A percentile compares a stretch with the other conserved stretches of the same genome.
Evolutionary conservation across 2,329 filamentous ascomycete species (phyloP).

Genomic region (Hypocreales sp.): DNA sequence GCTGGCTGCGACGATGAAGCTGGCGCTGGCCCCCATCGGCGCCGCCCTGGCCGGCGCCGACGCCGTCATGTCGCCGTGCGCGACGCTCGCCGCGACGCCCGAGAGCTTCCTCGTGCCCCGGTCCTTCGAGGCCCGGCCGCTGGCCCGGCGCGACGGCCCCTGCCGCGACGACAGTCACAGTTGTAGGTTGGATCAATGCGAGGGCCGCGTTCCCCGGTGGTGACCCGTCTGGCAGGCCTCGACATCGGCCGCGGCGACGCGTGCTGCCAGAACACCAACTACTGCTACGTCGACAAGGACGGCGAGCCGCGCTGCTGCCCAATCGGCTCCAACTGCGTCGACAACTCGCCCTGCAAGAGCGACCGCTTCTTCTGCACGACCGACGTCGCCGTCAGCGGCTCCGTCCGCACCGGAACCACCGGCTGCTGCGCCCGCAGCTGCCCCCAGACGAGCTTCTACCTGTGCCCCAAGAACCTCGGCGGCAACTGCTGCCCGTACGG

Average conservation of each 20-base stretch:
- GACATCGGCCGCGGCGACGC: constrained; percentile 20
- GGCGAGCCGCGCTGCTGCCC: constrained; percentile 23
- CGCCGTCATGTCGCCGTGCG: no score
- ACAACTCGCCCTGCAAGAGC: constrained; percentile 18
- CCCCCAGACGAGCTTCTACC: constrained; percentile 23
- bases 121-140: not conserved
- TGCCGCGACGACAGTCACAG: constrained; percentile 14
- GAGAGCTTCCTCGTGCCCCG: no score
- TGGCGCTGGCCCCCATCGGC: no score
- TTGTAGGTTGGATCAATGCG: no score
- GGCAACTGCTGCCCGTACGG: constrained; percentile 34
- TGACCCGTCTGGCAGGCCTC: constrained; percentile 20
- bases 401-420: constrained; percentile 10
- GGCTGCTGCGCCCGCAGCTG: constrained; percentile 26
- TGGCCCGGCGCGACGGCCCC: constrained; percentile 11
- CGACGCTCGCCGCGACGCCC: no score
- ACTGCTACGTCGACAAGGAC: constrained; percentile 26
- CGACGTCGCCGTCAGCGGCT: constrained; percentile 7
- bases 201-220: no score
- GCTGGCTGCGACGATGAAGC: not conserved
- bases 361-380: constrained; percentile 18
- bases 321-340: constrained; percentile 23
- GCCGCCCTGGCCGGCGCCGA: not conserved
- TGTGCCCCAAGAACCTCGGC: constrained; percentile 26
- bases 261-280: constrained; percentile 28